Evolutionary conservation across 192 early-diverging fungal species (phyloP).

Genomic region (Backusella mclennaniae): DNA sequence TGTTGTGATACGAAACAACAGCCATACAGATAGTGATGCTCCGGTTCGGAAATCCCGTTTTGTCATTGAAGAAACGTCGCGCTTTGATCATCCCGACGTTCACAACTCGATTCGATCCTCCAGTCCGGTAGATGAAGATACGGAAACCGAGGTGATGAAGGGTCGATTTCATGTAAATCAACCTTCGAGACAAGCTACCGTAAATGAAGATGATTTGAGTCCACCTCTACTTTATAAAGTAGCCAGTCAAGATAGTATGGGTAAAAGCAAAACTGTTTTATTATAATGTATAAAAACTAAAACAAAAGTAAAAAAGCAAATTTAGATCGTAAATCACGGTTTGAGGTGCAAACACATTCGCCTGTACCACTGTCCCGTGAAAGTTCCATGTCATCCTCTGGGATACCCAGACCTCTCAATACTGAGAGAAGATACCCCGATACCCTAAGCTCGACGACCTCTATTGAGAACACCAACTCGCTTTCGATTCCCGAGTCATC

Average conservation of each 20-base stretch:
- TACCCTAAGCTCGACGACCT: neutral
- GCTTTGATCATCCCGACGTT: neutral
- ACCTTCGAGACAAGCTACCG: neutral
- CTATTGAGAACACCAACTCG: neutral
- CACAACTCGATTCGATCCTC: neutral
- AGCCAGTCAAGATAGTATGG: constrained; percentile 22
- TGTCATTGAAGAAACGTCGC: constrained; percentile 31
- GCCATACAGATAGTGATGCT: constrained; percentile 5
- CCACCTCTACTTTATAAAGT: constrained; percentile 7
- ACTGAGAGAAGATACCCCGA: constrained; percentile 1
- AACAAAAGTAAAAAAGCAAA: neutral
- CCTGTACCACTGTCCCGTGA: constrained; percentile 22
- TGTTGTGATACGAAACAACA: constrained; percentile 35
- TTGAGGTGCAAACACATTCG: constrained; percentile 28
- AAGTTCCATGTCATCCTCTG: constrained; percentile 19
- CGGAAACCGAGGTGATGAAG: constrained; percentile 52
- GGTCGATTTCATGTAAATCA: constrained; percentile 72
- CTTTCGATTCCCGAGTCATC: constrained; percentile 14
- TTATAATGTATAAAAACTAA: neutral
- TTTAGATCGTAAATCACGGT: constrained; percentile 38
- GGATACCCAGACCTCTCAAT: neutral
- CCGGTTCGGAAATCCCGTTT: constrained; percentile 33
- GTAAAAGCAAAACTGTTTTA: neutral
- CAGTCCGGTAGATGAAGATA: constrained; percentile 12
- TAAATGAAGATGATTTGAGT: neutral